These are phyloP conservation scores for Dioszegia aurantiaca DNA, from an alignment of 768 basidiomycete species.

Conservation along the genomic window DNA sequence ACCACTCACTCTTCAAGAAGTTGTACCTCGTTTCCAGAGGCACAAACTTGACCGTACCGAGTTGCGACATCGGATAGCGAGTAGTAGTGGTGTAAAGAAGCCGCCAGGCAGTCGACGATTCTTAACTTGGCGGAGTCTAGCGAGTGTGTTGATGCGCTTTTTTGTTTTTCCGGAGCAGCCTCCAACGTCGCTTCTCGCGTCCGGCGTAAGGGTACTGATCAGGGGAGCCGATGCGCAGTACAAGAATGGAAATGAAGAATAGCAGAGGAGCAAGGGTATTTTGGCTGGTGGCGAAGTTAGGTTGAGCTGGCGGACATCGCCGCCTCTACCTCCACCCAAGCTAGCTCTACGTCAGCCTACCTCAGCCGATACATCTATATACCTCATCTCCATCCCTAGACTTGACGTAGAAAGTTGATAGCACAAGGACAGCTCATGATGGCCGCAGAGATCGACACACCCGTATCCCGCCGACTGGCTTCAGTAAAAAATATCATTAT, in stretches of 20 bases:
- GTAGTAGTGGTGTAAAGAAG: background rate
- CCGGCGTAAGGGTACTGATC: too few relatives aligned
- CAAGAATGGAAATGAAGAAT: too few relatives aligned
- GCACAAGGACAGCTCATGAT: constrained; percentile 16
- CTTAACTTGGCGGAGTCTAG: too few relatives aligned
- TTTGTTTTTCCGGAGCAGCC: too few relatives aligned
- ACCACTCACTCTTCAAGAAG: constrained; percentile 42
- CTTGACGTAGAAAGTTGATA: background rate
- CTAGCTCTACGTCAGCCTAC: too few relatives aligned
- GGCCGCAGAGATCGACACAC: constrained; percentile 54
- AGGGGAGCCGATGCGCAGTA: too few relatives aligned
- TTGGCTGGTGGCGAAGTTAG: too few relatives aligned
- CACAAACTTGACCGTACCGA: constrained; percentile 46
- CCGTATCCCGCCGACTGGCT: constrained; percentile 68
- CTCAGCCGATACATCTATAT: background rate
- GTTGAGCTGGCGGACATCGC: too few relatives aligned
- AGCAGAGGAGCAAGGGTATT: too few relatives aligned
- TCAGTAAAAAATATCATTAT: constrained; percentile 81
- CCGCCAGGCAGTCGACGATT: constrained; percentile 14
- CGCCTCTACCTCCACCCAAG: too few relatives aligned
- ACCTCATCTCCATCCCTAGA: background rate
- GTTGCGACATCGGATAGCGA: constrained; percentile 31
- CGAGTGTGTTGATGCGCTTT: too few relatives aligned
- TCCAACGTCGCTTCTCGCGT: too few relatives aligned
- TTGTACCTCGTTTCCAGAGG: constrained; percentile 47